These are phyloP conservation scores for Polygonum aviculare DNA, from an alignment of 148 eudicot species.

Conservation along the genomic window DNA sequence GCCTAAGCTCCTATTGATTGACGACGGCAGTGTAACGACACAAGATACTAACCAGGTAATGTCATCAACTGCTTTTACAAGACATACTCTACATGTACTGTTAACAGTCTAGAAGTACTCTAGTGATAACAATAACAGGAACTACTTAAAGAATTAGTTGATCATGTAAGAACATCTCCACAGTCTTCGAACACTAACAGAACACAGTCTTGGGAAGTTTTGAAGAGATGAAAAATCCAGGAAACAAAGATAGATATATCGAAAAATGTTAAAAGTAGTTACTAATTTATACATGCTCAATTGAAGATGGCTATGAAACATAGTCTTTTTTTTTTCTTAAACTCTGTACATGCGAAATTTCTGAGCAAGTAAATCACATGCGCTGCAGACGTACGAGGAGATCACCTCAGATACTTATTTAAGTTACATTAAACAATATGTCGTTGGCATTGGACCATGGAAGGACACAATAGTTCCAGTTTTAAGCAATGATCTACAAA, in stretches of 20 bases:
- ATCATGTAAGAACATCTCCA: neutral
- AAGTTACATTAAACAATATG: constrained; percentile 59
- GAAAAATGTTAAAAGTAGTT: neutral
- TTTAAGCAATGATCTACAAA: constrained; percentile 52
- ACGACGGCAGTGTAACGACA: constrained; percentile 45
- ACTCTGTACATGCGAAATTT: neutral
- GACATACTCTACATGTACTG: neutral
- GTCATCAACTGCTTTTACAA: neutral
- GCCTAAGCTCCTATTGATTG: constrained; percentile 79
- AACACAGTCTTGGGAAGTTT: neutral
- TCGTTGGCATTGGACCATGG: constrained; percentile 95
- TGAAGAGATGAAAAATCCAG: neutral
- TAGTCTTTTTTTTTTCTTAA: neutral
- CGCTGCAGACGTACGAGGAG: constrained; percentile 63
- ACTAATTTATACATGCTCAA: neutral
- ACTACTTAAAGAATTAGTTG: neutral
- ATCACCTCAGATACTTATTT: constrained; percentile 89
- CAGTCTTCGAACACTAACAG: neutral
- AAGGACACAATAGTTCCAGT: constrained; percentile 79
- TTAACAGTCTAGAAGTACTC: neutral
- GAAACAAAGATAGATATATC: neutral
- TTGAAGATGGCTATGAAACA: neutral
- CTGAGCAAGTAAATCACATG: neutral
- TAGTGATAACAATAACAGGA: neutral
- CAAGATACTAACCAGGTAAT: constrained; percentile 95